These are phyloP conservation scores for Podaxis sp. DNA, from an alignment of 768 basidiomycete genomes.

Conservation along the genomic window DNA sequence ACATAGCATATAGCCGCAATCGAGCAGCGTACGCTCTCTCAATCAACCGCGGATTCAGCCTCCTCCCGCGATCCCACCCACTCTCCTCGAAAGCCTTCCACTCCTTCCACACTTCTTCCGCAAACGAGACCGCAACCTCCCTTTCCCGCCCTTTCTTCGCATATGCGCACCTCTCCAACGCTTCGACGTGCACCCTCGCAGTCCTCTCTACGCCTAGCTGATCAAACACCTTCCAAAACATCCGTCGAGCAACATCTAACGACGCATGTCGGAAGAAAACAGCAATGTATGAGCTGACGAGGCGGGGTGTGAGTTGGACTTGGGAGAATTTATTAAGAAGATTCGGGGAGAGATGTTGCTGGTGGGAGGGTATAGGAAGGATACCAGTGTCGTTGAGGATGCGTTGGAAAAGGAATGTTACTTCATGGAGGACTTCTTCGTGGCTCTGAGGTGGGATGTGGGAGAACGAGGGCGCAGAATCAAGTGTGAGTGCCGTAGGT, in stretches of 20 bases:
- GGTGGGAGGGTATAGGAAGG: background rate
- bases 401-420: conserved; percentile 59
- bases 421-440: conserved; percentile 73
- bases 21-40: conserved; percentile 71
- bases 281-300: conserved; percentile 81
- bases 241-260: conserved; percentile 45
- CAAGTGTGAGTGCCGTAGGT: conserved; percentile 3
- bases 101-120: conserved; percentile 62
- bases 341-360: conserved; percentile 11
- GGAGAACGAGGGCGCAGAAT: conserved; percentile 34
- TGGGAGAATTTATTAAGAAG: conserved; percentile 45
- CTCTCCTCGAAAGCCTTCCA: conserved; percentile 55
- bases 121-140: conserved; percentile 48
- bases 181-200: conserved; percentile 59
- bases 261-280: conserved; percentile 61
- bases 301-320: conserved; percentile 57
- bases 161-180: conserved; percentile 64
- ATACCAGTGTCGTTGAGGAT: conserved; percentile 38
- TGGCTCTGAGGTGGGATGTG: conserved; percentile 72
- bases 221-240: conserved; percentile 53
- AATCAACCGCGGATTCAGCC: conserved; percentile 46
- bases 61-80: conserved; percentile 29
- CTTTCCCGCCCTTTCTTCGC: conserved; percentile 45
- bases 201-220: conserved; percentile 43
- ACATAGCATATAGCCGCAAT: conserved; percentile 68